Percentiles rank a stretch among this genome's conserved stretches.
These are phyloP conservation scores for Aspergillus bertholletiae DNA, from an alignment of 495 filamentous ascomycete genomes.

Conservation along the genomic window DNA sequence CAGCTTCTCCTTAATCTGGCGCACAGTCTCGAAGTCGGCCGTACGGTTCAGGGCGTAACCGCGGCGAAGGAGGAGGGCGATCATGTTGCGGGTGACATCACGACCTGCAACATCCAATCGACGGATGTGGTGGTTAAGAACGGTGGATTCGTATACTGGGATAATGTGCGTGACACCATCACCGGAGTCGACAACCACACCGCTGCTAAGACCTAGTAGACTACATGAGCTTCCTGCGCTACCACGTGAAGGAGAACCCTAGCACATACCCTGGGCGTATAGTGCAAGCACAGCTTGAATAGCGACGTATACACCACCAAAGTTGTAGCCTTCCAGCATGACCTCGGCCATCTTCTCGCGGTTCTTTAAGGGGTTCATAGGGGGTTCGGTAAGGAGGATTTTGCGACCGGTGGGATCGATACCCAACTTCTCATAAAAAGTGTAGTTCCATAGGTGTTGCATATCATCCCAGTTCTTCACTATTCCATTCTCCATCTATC, in stretches of 20 bases:
- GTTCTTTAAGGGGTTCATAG: constrained; percentile 95
- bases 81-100: constrained; percentile 96
- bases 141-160: constrained; percentile 94
- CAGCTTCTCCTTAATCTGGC: constrained; percentile 99
- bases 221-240: constrained; percentile 12
- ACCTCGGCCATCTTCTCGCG: constrained; percentile 96
- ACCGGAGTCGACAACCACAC: constrained; percentile 96
- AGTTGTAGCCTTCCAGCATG: constrained; percentile 96
- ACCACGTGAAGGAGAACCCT: not conserved
- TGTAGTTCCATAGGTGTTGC: constrained; percentile 99
- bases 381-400: constrained; percentile 96
- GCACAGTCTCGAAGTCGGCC: constrained; percentile 97
- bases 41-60: constrained; percentile 98
- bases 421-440: constrained; percentile 94
- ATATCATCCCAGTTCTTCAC: constrained; percentile 99
- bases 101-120: constrained; percentile 93
- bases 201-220: constrained; percentile 75
- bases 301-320: constrained; percentile 96
- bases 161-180: constrained; percentile 99
- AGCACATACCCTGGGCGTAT: constrained; percentile 80
- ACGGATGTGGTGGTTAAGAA: constrained; percentile 93
- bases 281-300: constrained; percentile 97
- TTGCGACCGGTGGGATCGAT: constrained; percentile 89
- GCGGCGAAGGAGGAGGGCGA: constrained; percentile 87
- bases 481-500: constrained; percentile 97